Conservation (phyloP, 2,329 filamentous ascomycete species). For the Aspergillus pseudotamarii region DNA sequence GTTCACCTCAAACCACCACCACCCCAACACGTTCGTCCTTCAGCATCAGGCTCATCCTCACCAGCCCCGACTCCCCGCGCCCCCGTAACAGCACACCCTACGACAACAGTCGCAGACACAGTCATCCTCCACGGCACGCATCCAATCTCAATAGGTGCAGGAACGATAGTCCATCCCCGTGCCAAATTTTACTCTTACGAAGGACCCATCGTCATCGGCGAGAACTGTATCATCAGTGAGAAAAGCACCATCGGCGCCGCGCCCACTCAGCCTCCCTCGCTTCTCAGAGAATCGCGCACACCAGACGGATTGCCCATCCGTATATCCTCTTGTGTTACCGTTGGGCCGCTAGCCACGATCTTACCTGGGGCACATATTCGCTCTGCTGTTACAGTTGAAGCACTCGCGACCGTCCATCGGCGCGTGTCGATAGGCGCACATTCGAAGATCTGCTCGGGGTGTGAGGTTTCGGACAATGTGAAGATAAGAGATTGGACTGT, state of each 20-base stretch:
- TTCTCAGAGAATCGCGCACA: not conserved
- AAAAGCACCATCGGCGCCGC: slow-evolving; percentile 50
- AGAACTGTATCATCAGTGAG: slow-evolving; percentile 81
- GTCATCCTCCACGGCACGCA: slow-evolving; percentile 63
- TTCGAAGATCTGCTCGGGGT: slow-evolving; percentile 70
- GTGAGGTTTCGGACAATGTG: slow-evolving; percentile 60
- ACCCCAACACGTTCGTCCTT: slow-evolving; percentile 1
- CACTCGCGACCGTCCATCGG: slow-evolving; percentile 42
- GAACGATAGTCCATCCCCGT: slow-evolving; percentile 84
- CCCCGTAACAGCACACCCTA: slow-evolving; percentile 40
- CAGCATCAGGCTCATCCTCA: slow-evolving; percentile 39
- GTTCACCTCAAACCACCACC: slow-evolving; percentile 31
- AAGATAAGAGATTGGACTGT: slow-evolving; percentile 69
- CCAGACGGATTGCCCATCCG: slow-evolving; percentile 26
- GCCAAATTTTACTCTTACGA: slow-evolving; percentile 75
- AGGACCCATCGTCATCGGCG: slow-evolving; percentile 78
- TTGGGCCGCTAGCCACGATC: slow-evolving; percentile 42
- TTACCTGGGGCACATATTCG: slow-evolving; percentile 43
- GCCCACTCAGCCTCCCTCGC: slow-evolving; percentile 40
- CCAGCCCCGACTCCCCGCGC: slow-evolving; percentile 34
- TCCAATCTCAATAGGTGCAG: slow-evolving; percentile 75
- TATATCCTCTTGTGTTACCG: slow-evolving; percentile 42
- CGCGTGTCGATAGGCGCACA: slow-evolving; percentile 51
- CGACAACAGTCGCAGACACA: slow-evolving; percentile 43
- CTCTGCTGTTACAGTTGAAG: slow-evolving; percentile 47